A percentile compares a stretch with the other conserved stretches of the same genome.
phyloP scores from a whole-genome alignment of 352 stramenopile species.

The Peronospora belbahrii region DNA sequence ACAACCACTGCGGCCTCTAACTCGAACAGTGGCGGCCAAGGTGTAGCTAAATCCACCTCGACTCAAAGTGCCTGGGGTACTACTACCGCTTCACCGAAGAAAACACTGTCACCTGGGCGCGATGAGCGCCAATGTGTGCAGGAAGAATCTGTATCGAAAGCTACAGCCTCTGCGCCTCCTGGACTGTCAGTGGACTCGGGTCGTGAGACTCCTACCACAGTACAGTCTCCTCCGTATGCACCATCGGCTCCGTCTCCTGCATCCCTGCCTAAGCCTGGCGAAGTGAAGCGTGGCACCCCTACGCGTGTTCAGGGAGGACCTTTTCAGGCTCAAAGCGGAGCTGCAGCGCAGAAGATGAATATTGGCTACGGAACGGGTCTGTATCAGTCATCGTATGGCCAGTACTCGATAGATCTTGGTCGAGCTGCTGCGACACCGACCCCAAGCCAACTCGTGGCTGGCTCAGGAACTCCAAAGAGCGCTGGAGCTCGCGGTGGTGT shows the following conservation, averaged over 20 bases:
- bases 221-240: slow-evolving; percentile 55
- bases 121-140: slow-evolving; percentile 23
- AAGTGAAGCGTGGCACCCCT: slow-evolving; percentile 71
- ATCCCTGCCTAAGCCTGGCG: slow-evolving; percentile 79
- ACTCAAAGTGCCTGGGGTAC: slow-evolving; percentile 53
- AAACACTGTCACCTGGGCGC: slow-evolving; percentile 52
- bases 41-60: slow-evolving; percentile 33
- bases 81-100: slow-evolving; percentile 49
- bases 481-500: slow-evolving; percentile 17
- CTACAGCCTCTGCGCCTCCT: slow-evolving; percentile 51
- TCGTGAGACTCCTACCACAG: slow-evolving; percentile 55
- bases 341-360: slow-evolving; percentile 46
- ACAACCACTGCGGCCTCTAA: slow-evolving; percentile 36
- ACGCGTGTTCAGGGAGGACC: slow-evolving; percentile 39
- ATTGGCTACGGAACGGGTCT: slow-evolving; percentile 56
- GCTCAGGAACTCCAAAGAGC: slow-evolving; percentile 56
- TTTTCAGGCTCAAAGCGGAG: slow-evolving; percentile 37
- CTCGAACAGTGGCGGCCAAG: slow-evolving; percentile 33
- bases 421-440: slow-evolving; percentile 24
- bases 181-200: slow-evolving; percentile 63
- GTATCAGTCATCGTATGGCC: slow-evolving; percentile 71
- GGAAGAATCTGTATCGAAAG: slow-evolving; percentile 24
- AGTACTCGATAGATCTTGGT: slow-evolving; percentile 79
- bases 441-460: slow-evolving; percentile 31
- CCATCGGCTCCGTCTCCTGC: slow-evolving; percentile 77